Evolutionary conservation across 2,329 filamentous ascomycete species (phyloP).

Genomic region (Ceratocystis lukuohia): DNA sequence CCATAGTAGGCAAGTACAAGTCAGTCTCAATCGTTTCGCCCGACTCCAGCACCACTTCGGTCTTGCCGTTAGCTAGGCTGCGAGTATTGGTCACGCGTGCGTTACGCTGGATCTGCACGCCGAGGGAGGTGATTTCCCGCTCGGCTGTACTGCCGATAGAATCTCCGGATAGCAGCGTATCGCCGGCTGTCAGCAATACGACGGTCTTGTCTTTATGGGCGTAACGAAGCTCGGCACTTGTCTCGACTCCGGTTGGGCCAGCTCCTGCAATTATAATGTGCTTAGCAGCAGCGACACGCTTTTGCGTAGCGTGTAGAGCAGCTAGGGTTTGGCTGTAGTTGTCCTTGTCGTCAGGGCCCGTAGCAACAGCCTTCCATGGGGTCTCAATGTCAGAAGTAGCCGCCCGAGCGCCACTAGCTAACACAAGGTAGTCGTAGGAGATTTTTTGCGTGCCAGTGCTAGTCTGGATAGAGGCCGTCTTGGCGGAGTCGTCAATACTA

Average conservation of each 20-base stretch:
- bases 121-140: constrained; percentile 39
- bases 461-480: constrained; percentile 28
- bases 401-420: constrained; percentile 41
- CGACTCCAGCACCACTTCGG: constrained; percentile 34
- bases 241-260: constrained; percentile 43
- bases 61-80: constrained; percentile 32
- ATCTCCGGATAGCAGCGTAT: constrained; percentile 34
- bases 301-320: constrained; percentile 31
- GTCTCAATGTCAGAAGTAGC: constrained; percentile 25
- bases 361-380: constrained; percentile 40
- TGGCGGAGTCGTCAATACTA: constrained; percentile 29
- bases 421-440: constrained; percentile 42
- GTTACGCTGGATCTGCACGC: constrained; percentile 35
- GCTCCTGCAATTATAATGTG: constrained; percentile 45
- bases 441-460: constrained; percentile 26
- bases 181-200: constrained; percentile 33
- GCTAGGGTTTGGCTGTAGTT: constrained; percentile 33
- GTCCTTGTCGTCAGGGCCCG: neutral
- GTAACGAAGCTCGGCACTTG: constrained; percentile 40
- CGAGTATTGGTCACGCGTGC: constrained; percentile 30
- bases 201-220: constrained; percentile 39
- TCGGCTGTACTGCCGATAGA: constrained; percentile 31
- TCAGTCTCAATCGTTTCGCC: constrained; percentile 39
- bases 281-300: constrained; percentile 32
- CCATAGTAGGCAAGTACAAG: constrained; percentile 43